These are phyloP conservation scores for Wickerhamomyces sp. DNA, from an alignment of 1,139 yeast species.

Conservation along the genomic window DNA sequence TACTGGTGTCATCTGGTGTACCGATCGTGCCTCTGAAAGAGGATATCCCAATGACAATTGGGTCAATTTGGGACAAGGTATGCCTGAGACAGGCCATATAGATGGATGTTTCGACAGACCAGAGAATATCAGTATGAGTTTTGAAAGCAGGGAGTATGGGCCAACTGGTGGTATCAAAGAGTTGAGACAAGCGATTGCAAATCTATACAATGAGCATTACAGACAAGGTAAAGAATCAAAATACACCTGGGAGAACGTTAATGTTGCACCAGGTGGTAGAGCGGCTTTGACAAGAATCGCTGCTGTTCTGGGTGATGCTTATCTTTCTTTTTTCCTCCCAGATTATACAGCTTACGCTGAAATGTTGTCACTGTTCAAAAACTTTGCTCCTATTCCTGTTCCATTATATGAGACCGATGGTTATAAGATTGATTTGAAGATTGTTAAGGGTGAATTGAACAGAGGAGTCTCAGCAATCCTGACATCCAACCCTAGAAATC, in stretches of 20 bases:
- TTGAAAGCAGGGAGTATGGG: slow-evolving; percentile 53
- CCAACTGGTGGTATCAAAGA: slow-evolving; percentile 61
- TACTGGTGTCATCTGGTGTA: slow-evolving; percentile 68
- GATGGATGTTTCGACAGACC: slow-evolving; percentile 63
- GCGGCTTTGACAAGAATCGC: slow-evolving; percentile 68
- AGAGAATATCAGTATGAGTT: slow-evolving; percentile 44
- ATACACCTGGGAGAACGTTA: slow-evolving; percentile 61
- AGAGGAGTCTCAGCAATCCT: slow-evolving; percentile 59
- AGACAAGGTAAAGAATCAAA: slow-evolving; percentile 46
- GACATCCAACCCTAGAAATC: slow-evolving; percentile 65
- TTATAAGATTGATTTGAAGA: slow-evolving; percentile 54
- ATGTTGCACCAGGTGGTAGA: slow-evolving; percentile 68
- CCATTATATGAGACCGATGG: slow-evolving; percentile 58
- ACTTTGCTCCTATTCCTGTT: slow-evolving; percentile 64
- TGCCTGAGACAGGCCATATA: slow-evolving; percentile 64
- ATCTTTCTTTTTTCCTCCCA: slow-evolving; percentile 59
- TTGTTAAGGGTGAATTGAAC: slow-evolving; percentile 49
- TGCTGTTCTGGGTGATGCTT: slow-evolving; percentile 57
- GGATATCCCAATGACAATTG: slow-evolving; percentile 52
- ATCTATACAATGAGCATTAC: slow-evolving; percentile 54
- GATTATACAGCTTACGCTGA: slow-evolving; percentile 74
- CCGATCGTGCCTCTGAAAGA: slow-evolving; percentile 59
- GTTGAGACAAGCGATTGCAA: slow-evolving; percentile 58
- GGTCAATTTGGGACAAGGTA: slow-evolving; percentile 70
- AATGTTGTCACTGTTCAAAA: slow-evolving; percentile 61